A percentile compares a stretch with the other conserved stretches of the same genome.
These are phyloP conservation scores for Allium sativum DNA, from an alignment of 106 monocot species.

Conservation along the genomic window DNA sequence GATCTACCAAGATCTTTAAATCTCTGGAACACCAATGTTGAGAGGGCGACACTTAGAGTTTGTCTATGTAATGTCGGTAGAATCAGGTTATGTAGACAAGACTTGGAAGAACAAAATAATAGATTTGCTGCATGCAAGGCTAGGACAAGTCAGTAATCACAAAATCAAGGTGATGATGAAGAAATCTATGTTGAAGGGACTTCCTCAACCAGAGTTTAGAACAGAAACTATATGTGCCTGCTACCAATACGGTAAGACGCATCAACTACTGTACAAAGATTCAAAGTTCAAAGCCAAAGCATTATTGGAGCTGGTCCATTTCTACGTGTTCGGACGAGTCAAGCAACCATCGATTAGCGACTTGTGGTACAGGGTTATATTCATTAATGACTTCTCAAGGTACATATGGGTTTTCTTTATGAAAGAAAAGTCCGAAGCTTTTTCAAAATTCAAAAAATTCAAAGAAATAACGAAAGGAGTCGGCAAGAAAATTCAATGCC, in stretches of 20 bases:
- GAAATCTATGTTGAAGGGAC: neutral
- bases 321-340: neutral
- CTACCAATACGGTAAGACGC: constrained; percentile 9
- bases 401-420: constrained; percentile 11
- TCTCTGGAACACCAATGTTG: neutral
- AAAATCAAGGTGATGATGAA: constrained; percentile 16
- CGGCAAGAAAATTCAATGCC: neutral
- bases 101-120: neutral
- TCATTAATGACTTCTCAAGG: constrained; percentile 15
- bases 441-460: constrained; percentile 13
- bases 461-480: neutral
- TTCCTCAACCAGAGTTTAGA: constrained; percentile 5
- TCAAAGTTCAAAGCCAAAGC: constrained; percentile 5
- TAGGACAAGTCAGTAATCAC: constrained; percentile 4
- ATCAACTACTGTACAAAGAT: constrained; percentile 12
- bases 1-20: neutral
- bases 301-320: constrained; percentile 11
- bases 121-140: constrained; percentile 1
- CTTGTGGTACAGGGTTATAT: constrained; percentile 8
- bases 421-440: constrained; percentile 14
- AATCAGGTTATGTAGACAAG: constrained; percentile 5
- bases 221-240: neutral
- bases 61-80: constrained; percentile 10
- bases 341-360: constrained; percentile 10
- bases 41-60: neutral